phyloP scores from a whole-genome alignment of 1,284 basidiomycete species.

The Laetiporus sulphureus region DNA sequence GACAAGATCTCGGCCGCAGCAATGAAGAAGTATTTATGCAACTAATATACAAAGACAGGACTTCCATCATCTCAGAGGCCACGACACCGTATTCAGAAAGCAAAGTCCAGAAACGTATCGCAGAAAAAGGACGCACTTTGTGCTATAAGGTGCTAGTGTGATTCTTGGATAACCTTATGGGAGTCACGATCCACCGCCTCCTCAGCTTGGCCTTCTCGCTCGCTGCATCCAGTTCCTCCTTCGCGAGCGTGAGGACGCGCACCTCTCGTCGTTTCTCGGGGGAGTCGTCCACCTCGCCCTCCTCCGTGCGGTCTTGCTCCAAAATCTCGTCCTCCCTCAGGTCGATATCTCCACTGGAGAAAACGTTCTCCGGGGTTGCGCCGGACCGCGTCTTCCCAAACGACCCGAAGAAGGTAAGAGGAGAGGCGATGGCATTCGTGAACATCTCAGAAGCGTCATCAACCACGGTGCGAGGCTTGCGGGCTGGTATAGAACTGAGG shows the following conservation, averaged over 20 bases:
- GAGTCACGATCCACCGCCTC: slow-evolving; percentile 33
- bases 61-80: too few species aligned
- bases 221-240: slow-evolving; percentile 22
- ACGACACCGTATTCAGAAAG: too few species aligned
- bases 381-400: slow-evolving; percentile 28
- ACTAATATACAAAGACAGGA: too few species aligned
- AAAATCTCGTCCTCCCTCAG: slow-evolving; percentile 68
- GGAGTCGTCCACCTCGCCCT: slow-evolving; percentile 71
- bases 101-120: too few species aligned
- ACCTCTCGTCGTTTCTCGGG: slow-evolving; percentile 39
- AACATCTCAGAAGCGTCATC: slow-evolving; percentile 63
- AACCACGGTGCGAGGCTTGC: slow-evolving; percentile 58
- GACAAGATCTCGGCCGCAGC: too few species aligned
- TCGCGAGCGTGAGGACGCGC: slow-evolving; percentile 32
- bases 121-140: neutral
- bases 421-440: slow-evolving; percentile 44
- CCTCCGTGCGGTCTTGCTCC: slow-evolving; percentile 69
- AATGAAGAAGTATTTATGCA: too few species aligned
- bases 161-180: slow-evolving; percentile 26
- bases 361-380: slow-evolving; percentile 57
- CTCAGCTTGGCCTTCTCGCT: slow-evolving; percentile 28
- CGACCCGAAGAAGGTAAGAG: slow-evolving; percentile 40
- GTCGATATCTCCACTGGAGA: slow-evolving; percentile 55
- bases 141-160: slow-evolving; percentile 9
- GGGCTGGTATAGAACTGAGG: slow-evolving; percentile 55